Base-by-base conservation (phyloP, 768 basidiomycete genomes). In the Kwoniella sp. region DNA sequence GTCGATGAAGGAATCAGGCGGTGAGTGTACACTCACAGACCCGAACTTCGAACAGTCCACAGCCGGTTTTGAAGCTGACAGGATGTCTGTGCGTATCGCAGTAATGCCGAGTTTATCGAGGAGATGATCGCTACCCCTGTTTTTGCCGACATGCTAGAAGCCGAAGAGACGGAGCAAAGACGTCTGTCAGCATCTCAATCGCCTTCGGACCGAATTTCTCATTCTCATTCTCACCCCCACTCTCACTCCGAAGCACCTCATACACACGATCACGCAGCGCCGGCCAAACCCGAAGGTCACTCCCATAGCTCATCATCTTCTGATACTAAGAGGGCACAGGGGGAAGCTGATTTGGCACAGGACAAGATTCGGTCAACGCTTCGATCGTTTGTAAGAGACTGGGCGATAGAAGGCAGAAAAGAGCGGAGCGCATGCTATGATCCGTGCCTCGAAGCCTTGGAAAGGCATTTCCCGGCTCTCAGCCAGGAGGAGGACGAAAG, bases 361-460 rank as follows among this genome's bases (percentile, higher is more conserved):
- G 92, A 96, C 76, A 94, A 95, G 75, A 82, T 98, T 44, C 82
- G 92, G 62, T 93, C 91, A 73, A 95, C 93, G 0, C 80, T 97
- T 40, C 91, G 95, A 74, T 92, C 95, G 71, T 88, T 95, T 55
- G 92, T 92, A 10, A 85, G 93, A 13, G 93, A 98, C 74, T 98
- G 94, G 93, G 90, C 89, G 64, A 85, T 83, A 67, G 88, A 91
- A 89, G 93, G 93, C 1, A 83, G 81, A 67, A 77, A 78, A 1
- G 94, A 98, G 76, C 85, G 94, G 9, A 87, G 91, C 53, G 75
- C 83, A 1, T 89, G 88, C 71, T 98, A 96, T 77, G 82, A 82
- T 46, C 94, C 94, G 0, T 88, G 95, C 78, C 87, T 88, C 67
- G 85, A 88, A 8, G 91, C 89, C 0, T 80, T 98, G 1, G 71